Base-by-base conservation (phyloP, 1,139 yeast genomes). In the Lodderomyces beijingensis region DNA sequence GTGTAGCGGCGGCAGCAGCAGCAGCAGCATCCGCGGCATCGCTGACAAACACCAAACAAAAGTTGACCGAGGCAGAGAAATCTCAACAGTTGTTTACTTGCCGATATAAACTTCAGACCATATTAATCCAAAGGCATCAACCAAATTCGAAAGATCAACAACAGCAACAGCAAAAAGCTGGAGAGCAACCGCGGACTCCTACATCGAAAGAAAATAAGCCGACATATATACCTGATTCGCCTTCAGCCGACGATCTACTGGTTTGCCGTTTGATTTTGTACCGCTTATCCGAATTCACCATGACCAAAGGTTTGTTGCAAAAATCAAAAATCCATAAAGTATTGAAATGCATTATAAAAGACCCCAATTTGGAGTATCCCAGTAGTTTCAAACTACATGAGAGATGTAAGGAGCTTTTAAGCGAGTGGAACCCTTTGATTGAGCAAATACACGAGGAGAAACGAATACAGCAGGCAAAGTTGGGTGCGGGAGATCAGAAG, bases 291-390 rank as follows among this genome's bases (percentile, higher is more conserved):
- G 69, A 63, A 19, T 69, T 70, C 39, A 66, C 74, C 1, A 76
- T 80, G 15, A 76, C 71, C 29, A 71, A 74, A 31, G 77, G 74
- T n/a, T 55, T 70, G 37, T 57, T 74, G 39, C 71, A 53, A 55
- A 72, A 57, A 59, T 70, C 78, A 13, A 74, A 72, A 44, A 57
- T 74, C 34, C 78, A 74, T 45, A 74, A 74, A 49, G 79, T 74
- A 2, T 51, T 73, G 41, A 70, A 66, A 47, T 72, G 74, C 39
- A 70, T 73, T 27, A 46, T 65, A 35, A 62, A 59, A 39, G 64
- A 65, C 39, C 59, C 57, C 25, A 58, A 58, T 29, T 58, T 70
- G 45, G 69, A 59, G 39, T 65, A 65, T 38, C 60, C 68, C 16
- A 68, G 69, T 35, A 70, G 72, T 42, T 69, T 65, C 49, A 61